Conservation (phyloP, 2,329 filamentous ascomycete species). For the Epichloe aotearoae region DNA sequence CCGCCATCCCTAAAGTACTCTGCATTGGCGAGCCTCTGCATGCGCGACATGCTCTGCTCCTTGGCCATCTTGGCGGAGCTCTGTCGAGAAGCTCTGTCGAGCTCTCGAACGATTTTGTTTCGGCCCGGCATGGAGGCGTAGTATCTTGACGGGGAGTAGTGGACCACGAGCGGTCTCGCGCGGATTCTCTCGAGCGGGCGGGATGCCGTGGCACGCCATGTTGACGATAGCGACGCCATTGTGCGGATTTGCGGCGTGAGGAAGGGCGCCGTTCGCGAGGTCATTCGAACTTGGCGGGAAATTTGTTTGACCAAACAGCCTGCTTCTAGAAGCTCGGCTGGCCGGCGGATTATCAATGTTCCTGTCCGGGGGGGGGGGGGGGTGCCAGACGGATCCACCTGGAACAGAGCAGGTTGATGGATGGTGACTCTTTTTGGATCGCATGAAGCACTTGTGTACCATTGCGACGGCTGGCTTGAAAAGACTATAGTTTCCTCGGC, state of each 20-base stretch:
- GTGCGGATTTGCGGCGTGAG: neutral
- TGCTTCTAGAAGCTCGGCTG: no score
- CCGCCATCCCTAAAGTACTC: slow-evolving; percentile 21
- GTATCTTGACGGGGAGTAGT: slow-evolving; percentile 12
- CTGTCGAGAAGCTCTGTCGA: slow-evolving; percentile 13
- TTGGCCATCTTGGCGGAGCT: slow-evolving; percentile 13
- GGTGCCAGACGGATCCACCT: no score
- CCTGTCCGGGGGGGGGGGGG: no score
- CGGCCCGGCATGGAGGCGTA: slow-evolving; percentile 15
- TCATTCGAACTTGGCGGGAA: no score
- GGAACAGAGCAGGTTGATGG: no score
- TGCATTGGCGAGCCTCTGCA: slow-evolving; percentile 18
- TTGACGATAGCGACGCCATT: slow-evolving; percentile 9
- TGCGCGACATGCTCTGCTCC: slow-evolving; percentile 18
- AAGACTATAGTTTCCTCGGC: no score
- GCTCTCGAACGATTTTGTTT: slow-evolving; percentile 16
- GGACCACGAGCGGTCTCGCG: slow-evolving; percentile 10
- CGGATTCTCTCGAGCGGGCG: slow-evolving; percentile 9
- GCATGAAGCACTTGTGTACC: no score
- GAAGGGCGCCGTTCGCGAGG: slow-evolving; percentile 10
- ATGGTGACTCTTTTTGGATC: no score
- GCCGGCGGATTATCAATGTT: no score
- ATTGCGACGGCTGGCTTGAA: no score
- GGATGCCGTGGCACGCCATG: slow-evolving; percentile 10
- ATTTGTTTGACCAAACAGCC: no score